Base-by-base conservation (phyloP, 106 monocot species). In the Gastrodia elata region DNA sequence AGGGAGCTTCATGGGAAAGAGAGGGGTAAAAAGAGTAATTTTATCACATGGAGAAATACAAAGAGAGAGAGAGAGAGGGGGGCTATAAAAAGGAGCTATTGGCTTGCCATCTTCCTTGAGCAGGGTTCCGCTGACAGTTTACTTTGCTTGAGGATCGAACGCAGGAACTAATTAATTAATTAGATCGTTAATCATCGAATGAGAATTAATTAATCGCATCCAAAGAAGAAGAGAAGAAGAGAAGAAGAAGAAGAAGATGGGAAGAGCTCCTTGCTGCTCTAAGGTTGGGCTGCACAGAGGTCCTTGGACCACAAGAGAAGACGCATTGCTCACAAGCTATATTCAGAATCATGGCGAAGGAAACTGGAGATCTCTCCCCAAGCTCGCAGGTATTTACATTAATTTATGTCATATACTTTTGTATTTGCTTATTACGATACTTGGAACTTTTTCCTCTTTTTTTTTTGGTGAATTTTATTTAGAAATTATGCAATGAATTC, bases 281-380 rank as follows among this genome's bases (percentile, higher is more conserved):
- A 81, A 81, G 30, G 64, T 72, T 13, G 81, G 81, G 65, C 39
- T 81, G 14, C 81, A 81, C 52, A 76, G 76, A 76, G 81, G 81
- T 0, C 75, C 76, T 76, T 81, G 81, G 81, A 76, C 76, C 28
- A 4, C 81, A 65, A 81, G 52, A 38, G 81, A 81, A 72, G 81
- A 81, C 71, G 71, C 75, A 67, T 67, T 81, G 76, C 81, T 81
- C 32, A 65, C 57, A 25, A 39, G 65, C 48, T 81, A 72, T 30
- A 76, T 81, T 20, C 81, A 76, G 8, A 44, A 15, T 39, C 61
- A 81, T 72, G 81, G 81, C 25, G 81, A 76, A 81, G 81, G 81
- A 14, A 70, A 71, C 46, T 80, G 80, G 80, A 80, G 72, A 64
- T 58, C 70, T 71, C 71, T 80, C 7, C 70, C 81, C 24, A 76